Evolutionary conservation across 2,329 filamentous ascomycete genomes (phyloP).

Genomic region (Beauveria rudraprayagi): DNA sequence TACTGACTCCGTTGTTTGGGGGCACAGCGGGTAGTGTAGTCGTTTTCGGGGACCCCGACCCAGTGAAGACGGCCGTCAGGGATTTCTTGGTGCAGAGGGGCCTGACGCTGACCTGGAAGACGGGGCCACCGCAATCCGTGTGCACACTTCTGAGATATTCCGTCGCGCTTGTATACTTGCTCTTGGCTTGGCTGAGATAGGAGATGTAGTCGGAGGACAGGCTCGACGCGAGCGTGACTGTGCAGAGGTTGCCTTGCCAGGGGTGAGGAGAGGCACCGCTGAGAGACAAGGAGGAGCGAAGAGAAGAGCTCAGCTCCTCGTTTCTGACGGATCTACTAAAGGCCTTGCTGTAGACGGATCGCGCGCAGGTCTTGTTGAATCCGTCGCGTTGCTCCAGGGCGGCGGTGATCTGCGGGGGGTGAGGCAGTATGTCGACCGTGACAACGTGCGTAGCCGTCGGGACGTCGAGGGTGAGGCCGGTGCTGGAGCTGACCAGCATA

Average conservation of each 20-base stretch:
- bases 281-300: neutral
- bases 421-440: neutral
- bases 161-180: neutral
- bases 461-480: neutral
- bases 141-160: neutral
- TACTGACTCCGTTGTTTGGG: neutral
- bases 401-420: neutral
- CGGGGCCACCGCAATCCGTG: constrained; percentile 1
- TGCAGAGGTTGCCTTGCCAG: constrained; percentile 2
- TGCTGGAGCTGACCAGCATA: neutral
- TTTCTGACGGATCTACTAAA: neutral
- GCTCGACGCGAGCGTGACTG: constrained; percentile 4
- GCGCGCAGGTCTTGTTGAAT: constrained; percentile 5
- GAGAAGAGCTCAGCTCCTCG: neutral
- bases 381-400: neutral
- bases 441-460: neutral
- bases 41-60: neutral
- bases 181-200: neutral
- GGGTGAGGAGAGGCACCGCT: neutral
- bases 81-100: neutral
- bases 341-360: neutral
- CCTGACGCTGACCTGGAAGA: constrained; percentile 3
- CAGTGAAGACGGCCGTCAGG: constrained; percentile 4
- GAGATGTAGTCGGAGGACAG: neutral
- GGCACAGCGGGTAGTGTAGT: neutral